Base-by-base conservation (phyloP, 371 early-diverging fungal genomes). In the Chytridiales sp. region DNA sequence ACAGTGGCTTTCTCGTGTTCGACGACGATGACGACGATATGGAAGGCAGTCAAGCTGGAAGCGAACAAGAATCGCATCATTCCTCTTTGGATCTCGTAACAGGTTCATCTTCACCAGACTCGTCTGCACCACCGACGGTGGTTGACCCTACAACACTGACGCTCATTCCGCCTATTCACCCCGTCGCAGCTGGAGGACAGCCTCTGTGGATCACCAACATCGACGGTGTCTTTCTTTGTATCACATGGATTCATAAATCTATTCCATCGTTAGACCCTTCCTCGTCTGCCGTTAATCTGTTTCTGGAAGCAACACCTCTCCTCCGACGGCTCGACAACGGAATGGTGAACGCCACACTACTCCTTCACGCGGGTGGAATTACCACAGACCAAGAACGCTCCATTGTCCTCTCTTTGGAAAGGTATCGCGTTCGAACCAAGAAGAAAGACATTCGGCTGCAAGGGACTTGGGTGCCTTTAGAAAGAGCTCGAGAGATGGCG, bases 401-500 rank as follows among this genome's bases (percentile, higher is more conserved):
- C 62, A 89, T 93, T 60, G 86, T 93, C 21, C 77, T 94, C 29
- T 89, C 90, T 52, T 81, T 94, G 65, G 93, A 94, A 56, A 83
- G 91, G 51, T 86, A 86, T 30, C 80, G 91, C 31, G 81, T 89
- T 34, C 87, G 92, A 38, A 81, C 87, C 66, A 85, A 89, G 3
- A 82, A 85, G 56, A 81, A 81, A 40, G 85, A 82, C 32, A 85
- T 86, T 35, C 73, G 77, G 39, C 68, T 94, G 32, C 85, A 84
- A 56, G 94, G 94, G 26, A 93, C 93, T 0, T 94, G 94, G 94
- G 89, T 94, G 47, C 94, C 94, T 2, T 72, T 94, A 22, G 76
- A 84, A 0, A 86, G 94, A 13, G 94, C 92, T 0, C 85, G 89
- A 24, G 92, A 89, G 6, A 70, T 94, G 40, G 90, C 93, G 0